These are phyloP conservation scores for Cucurbitaria berberidis DNA, from an alignment of 2,329 filamentous ascomycete species.

Conservation along the genomic window DNA sequence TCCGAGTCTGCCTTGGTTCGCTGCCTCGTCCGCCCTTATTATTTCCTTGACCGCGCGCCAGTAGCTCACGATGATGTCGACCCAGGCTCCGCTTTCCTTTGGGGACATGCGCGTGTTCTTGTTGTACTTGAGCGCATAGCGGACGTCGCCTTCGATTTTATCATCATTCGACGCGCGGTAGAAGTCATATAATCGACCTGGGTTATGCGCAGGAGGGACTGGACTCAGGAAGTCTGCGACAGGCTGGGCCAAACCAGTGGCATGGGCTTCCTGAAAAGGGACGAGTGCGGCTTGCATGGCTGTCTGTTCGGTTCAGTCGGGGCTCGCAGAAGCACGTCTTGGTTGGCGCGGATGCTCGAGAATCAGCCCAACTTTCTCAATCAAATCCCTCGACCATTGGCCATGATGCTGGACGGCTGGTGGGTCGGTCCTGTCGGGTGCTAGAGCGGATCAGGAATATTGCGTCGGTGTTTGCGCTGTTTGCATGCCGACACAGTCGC, in stretches of 20 bases:
- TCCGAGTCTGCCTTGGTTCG: slow-evolving; percentile 50
- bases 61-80: slow-evolving; percentile 80
- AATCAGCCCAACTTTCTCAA: slow-evolving; percentile 7
- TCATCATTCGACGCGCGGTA: slow-evolving; percentile 72
- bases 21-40: slow-evolving; percentile 66
- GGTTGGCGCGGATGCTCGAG: slow-evolving; percentile 5
- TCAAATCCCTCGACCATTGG: neutral
- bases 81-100: slow-evolving; percentile 79
- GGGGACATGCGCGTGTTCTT: slow-evolving; percentile 63
- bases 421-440: neutral
- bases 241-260: slow-evolving; percentile 69
- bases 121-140: slow-evolving; percentile 71
- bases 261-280: slow-evolving; percentile 74
- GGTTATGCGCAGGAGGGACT: slow-evolving; percentile 65
- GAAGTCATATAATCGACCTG: slow-evolving; percentile 71
- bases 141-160: slow-evolving; percentile 71
- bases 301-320: slow-evolving; percentile 9
- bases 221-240: slow-evolving; percentile 80
- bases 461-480: slow-evolving; percentile 33
- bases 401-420: neutral
- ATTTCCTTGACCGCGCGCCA: slow-evolving; percentile 84
- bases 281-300: slow-evolving; percentile 75
- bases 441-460: too few species aligned
- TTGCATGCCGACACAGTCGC: slow-evolving; percentile 22
- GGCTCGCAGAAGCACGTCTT: neutral